Percentiles rank a stretch among this genome's conserved stretches.
These are phyloP conservation scores for Corchorus olitorius DNA, from an alignment of 345 rosid genomes.

Conservation along the genomic window DNA sequence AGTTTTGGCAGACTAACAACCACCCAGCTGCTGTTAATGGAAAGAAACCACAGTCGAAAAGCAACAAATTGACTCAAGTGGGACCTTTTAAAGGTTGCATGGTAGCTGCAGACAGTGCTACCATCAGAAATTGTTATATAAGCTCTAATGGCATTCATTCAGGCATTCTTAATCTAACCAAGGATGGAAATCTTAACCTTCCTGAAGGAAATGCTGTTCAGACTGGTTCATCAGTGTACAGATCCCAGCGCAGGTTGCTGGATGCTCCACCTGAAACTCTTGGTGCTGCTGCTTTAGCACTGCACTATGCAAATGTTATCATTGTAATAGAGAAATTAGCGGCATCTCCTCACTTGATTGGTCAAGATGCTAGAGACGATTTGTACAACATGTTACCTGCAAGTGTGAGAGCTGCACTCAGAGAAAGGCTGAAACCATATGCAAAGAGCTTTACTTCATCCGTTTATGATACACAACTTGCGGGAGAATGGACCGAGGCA, in stretches of 20 bases:
- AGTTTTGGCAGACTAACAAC: conserved; percentile 54
- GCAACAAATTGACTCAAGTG: conserved; percentile 64
- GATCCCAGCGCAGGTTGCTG: conserved; percentile 44
- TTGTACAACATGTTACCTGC: conserved; percentile 92
- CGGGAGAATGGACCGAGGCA: conserved; percentile 82
- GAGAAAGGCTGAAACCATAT: conserved; percentile 77
- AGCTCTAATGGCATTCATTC: conserved; percentile 33
- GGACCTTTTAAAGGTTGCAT: conserved; percentile 90
- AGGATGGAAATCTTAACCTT: conserved; percentile 34
- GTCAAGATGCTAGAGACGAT: conserved; percentile 95
- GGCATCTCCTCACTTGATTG: conserved; percentile 90
- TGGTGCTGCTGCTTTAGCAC: conserved; percentile 85
- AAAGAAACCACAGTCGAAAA: conserved; percentile 51
- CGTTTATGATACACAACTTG: conserved; percentile 64
- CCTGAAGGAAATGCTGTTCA: conserved; percentile 21
- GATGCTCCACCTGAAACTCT: conserved; percentile 80
- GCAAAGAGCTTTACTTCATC: conserved; percentile 63
- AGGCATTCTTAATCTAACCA: conserved; percentile 39
- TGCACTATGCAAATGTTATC: conserved; percentile 95
- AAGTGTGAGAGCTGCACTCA: conserved; percentile 64
- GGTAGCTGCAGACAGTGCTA: conserved; percentile 43
- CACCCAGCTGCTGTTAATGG: conserved; percentile 38
- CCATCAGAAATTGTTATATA: conserved; percentile 43
- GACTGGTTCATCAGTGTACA: conserved; percentile 36
- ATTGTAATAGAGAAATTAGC: conserved; percentile 85